Evolutionary conservation across 257 asterid genomes (phyloP).

Genomic region (Voacanga thouarsii): DNA sequence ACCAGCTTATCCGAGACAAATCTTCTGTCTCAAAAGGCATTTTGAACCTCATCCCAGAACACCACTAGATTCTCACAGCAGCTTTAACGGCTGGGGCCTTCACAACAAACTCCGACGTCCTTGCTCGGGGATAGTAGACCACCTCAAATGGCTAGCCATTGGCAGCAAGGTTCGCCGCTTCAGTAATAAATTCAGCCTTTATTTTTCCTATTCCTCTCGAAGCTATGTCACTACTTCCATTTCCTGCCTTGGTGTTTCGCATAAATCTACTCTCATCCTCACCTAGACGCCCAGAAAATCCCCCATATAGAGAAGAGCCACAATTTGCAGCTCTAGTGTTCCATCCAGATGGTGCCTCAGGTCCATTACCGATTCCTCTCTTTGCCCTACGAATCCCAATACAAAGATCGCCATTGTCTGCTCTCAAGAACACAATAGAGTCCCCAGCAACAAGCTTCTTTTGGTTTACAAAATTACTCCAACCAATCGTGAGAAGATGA

Average conservation of each 20-base stretch:
- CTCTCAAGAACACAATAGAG: slow-evolving; percentile 66
- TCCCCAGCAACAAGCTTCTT: slow-evolving; percentile 86
- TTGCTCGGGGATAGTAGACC: slow-evolving; percentile 58
- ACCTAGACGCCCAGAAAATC: no score
- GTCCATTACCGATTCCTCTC: slow-evolving; percentile 48
- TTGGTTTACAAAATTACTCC: slow-evolving; percentile 81
- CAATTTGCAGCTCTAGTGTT: no score
- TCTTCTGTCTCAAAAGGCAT: slow-evolving; percentile 88
- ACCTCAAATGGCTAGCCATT: slow-evolving; percentile 60
- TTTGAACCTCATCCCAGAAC: slow-evolving; percentile 77
- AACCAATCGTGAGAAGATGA: slow-evolving; percentile 71
- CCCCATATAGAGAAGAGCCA: no score
- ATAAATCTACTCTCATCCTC: no score
- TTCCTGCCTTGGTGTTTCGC: no score
- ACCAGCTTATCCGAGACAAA: slow-evolving; percentile 80
- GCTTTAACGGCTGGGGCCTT: slow-evolving; percentile 53
- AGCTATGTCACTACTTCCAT: no score
- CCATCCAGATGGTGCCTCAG: no score
- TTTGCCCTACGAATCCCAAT: slow-evolving; percentile 76
- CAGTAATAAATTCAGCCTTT: slow-evolving; percentile 49
- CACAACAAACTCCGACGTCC: slow-evolving; percentile 79
- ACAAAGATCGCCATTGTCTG: slow-evolving; percentile 66
- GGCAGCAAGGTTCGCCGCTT: slow-evolving; percentile 57
- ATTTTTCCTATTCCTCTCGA: slow-evolving; percentile 37
- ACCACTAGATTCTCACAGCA: slow-evolving; percentile 64